Conservation (phyloP, 2,329 filamentous ascomycete genomes). For the Monilinia fructigena region DNA sequence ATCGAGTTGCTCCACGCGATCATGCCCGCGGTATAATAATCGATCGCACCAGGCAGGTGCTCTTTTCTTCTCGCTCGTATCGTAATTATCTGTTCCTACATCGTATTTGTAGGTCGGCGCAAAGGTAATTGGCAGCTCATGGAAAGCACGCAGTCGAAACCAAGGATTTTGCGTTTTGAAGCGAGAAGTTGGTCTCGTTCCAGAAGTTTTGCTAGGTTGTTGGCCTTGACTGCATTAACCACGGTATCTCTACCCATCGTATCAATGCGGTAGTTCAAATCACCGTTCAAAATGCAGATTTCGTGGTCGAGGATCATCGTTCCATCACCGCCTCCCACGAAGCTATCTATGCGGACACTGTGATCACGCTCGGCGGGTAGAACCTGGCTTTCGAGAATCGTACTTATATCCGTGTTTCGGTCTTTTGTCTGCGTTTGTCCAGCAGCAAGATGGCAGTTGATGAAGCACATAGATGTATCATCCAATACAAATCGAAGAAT, state of each 20-base stretch:
- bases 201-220: constrained; percentile 80
- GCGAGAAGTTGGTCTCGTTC: constrained; percentile 92
- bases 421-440: constrained; percentile 87
- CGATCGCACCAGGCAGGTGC: constrained; percentile 97
- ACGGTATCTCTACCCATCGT: constrained; percentile 94
- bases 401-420: constrained; percentile 88
- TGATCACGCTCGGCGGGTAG: constrained; percentile 72
- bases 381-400: constrained; percentile 77
- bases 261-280: constrained; percentile 97
- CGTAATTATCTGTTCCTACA: constrained; percentile 89
- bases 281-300: constrained; percentile 93
- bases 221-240: constrained; percentile 76
- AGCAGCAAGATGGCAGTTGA: constrained; percentile 96
- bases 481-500: constrained; percentile 90
- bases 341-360: constrained; percentile 70
- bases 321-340: constrained; percentile 88
- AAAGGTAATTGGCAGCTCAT: constrained; percentile 88
- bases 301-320: constrained; percentile 95
- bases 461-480: constrained; percentile 90
- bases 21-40: constrained; percentile 77
- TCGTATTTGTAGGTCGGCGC: constrained; percentile 99
- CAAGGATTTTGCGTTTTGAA: constrained; percentile 85
- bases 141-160: constrained; percentile 84
- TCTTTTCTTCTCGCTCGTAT: constrained; percentile 90
- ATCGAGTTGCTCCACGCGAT: constrained; percentile 80